phyloP scores from a whole-genome alignment of 2,329 filamentous ascomycete species.

The Clonostachys solani region DNA sequence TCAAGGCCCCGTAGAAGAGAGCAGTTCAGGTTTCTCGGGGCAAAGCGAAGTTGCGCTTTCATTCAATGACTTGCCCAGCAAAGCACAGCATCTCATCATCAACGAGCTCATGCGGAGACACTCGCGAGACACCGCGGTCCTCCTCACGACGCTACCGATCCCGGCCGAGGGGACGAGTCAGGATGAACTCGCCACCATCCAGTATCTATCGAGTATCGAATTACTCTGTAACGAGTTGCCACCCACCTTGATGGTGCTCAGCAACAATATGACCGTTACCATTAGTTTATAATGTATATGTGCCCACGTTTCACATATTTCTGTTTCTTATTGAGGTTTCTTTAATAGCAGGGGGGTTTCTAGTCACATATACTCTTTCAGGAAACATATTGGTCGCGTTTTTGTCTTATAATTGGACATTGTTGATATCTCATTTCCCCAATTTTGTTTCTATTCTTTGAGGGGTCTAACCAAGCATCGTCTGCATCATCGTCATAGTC shows the following conservation, averaged over 20 bases:
- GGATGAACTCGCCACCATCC: slow-evolving; percentile 65
- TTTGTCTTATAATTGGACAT: background rate
- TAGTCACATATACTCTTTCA: too few species aligned
- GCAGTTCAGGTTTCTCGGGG: slow-evolving; percentile 46
- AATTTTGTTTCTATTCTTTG: background rate
- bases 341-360: too few species aligned
- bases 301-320: too few species aligned
- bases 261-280: slow-evolving; percentile 87
- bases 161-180: slow-evolving; percentile 72
- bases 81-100: slow-evolving; percentile 80
- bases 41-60: slow-evolving; percentile 61
- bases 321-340: too few species aligned
- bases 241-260: slow-evolving; percentile 74
- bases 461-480: too few species aligned
- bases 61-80: slow-evolving; percentile 82
- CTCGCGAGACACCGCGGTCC: slow-evolving; percentile 67
- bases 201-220: slow-evolving; percentile 75
- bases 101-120: slow-evolving; percentile 76
- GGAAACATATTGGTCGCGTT: too few species aligned
- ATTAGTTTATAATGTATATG: slow-evolving; percentile 52
- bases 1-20: slow-evolving; percentile 15
- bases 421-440: background rate
- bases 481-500: too few species aligned
- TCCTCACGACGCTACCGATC: slow-evolving; percentile 81
- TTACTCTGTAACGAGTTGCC: slow-evolving; percentile 73